Conservation (phyloP, 2,329 filamentous ascomycete genomes). For the Septoria petroselini region DNA sequence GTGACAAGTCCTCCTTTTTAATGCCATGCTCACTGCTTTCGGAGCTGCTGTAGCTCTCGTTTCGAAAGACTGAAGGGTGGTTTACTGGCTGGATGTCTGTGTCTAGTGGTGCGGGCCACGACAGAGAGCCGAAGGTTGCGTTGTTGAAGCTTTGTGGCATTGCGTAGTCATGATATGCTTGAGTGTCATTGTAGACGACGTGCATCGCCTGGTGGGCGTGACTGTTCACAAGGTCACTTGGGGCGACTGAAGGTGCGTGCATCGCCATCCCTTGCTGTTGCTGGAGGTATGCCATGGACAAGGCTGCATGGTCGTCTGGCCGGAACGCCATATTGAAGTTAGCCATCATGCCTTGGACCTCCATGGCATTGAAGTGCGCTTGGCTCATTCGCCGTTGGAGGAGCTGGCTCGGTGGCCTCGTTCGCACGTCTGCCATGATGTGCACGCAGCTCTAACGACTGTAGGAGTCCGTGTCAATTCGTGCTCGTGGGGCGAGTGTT, state of each 20-base stretch:
- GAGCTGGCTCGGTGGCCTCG: constrained; percentile 25
- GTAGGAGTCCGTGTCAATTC: not conserved
- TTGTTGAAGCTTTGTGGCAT: constrained; percentile 17
- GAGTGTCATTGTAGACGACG: constrained; percentile 14
- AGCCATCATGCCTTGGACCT: constrained; percentile 32
- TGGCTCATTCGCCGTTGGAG: constrained; percentile 32
- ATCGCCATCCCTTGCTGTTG: constrained; percentile 23
- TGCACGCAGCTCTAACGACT: not conserved
- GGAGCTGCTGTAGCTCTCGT: constrained; percentile 29
- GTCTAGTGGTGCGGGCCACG: constrained; percentile 22
- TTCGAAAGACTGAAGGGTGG: constrained; percentile 27
- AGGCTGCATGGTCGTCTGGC: constrained; percentile 25
- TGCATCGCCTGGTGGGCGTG: constrained; percentile 15
- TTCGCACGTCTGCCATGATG: constrained; percentile 27
- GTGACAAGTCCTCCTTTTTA: constrained; percentile 46
- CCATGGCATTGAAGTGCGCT: constrained; percentile 27
- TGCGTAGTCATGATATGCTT: constrained; percentile 17
- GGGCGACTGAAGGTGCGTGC: constrained; percentile 25
- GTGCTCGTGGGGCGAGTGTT: not conserved
- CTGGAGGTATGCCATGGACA: constrained; percentile 22
- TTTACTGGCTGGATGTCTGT: constrained; percentile 15
- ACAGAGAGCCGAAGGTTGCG: constrained; percentile 28
- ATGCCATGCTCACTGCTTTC: constrained; percentile 39
- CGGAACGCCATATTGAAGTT: constrained; percentile 33
- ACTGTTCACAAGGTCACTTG: constrained; percentile 27